These are phyloP conservation scores for Cynanchum wilfordii DNA, from an alignment of 257 asterid genomes.

Conservation along the genomic window DNA sequence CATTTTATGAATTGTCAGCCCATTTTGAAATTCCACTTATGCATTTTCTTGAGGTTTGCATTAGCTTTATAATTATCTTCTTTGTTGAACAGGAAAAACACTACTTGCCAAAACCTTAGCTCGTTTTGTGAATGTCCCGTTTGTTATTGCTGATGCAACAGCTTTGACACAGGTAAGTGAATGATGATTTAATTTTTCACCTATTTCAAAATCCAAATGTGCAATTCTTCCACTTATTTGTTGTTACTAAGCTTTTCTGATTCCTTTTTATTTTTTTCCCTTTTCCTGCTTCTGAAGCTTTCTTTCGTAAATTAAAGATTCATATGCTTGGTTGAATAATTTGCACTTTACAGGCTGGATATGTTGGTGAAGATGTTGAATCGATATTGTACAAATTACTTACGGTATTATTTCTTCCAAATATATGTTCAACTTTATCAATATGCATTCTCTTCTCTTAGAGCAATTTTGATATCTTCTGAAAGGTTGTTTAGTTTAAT, in stretches of 20 bases:
- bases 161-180: conserved; percentile 76
- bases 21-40: background rate
- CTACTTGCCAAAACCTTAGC: conserved; percentile 93
- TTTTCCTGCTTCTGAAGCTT: background rate
- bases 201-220: background rate
- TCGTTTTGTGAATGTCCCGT: conserved; percentile 92
- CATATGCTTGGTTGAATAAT: background rate
- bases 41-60: conserved; percentile 16
- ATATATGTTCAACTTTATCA: background rate
- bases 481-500: background rate
- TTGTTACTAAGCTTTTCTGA: background rate
- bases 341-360: conserved; percentile 74
- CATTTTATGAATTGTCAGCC: background rate
- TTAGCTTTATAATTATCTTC: conserved; percentile 18
- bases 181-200: background rate
- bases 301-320: background rate
- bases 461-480: background rate
- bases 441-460: background rate
- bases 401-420: conserved; percentile 34
- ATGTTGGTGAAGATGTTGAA: conserved; percentile 97
- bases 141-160: conserved; percentile 92
- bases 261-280: background rate
- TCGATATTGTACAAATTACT: conserved; percentile 86
- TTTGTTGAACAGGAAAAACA: conserved; percentile 67
- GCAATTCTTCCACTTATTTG: background rate